Percentiles rank a stretch among this genome's conserved stretches.
Conservation (phyloP, 306 rosid species). For the Cicer yamashitae region DNA sequence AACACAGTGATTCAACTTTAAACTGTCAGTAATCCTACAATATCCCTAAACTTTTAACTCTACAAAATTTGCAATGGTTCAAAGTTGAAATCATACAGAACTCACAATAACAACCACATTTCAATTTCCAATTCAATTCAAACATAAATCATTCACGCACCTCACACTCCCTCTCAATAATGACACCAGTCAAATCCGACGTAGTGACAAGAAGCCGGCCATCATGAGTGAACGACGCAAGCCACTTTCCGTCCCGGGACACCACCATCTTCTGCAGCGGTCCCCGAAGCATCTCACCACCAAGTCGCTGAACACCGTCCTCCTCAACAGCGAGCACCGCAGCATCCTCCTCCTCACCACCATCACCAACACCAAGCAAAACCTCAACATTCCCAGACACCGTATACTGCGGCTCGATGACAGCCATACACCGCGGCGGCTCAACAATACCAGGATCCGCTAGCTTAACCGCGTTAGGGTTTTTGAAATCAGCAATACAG, state of each 20-base stretch:
- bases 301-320: conserved; percentile 82
- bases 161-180: conserved; percentile 95
- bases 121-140: conserved; percentile 28
- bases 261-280: conserved; percentile 94
- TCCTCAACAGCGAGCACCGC: conserved; percentile 84
- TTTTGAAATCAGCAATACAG: conserved; percentile 74
- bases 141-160: conserved; percentile 47
- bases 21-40: background rate
- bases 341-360: conserved; percentile 52
- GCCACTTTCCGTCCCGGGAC: conserved; percentile 89
- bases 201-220: conserved; percentile 83
- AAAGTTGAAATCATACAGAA: conserved; percentile 2
- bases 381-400: conserved; percentile 96
- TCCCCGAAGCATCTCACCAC: conserved; percentile 67
- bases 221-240: conserved; percentile 92
- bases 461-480: conserved; percentile 62
- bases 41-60: background rate
- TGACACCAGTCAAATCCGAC: conserved; percentile 66
- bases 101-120: background rate
- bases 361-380: conserved; percentile 61
- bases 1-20: conserved; percentile 1
- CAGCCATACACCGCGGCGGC: conserved; percentile 86
- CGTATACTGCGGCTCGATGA: conserved; percentile 92
- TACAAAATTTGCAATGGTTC: conserved; percentile 22
- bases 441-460: conserved; percentile 83